These are phyloP conservation scores for Lyophyllum atratum DNA, from an alignment of 768 basidiomycete species.

Conservation along the genomic window DNA sequence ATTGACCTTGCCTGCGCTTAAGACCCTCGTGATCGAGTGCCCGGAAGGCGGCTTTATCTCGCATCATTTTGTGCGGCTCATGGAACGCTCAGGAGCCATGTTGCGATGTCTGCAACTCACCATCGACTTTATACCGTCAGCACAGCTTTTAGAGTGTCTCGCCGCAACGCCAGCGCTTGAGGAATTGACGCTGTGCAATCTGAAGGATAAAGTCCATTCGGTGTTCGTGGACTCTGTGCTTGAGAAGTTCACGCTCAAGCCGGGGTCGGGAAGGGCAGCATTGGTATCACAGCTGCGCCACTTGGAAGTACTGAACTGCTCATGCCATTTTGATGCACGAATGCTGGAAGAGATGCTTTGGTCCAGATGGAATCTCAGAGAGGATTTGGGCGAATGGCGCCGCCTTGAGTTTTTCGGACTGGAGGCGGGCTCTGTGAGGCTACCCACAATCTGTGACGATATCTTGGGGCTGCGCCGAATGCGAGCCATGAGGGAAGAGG, in stretches of 20 bases:
- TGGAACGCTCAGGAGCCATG: slow-evolving; percentile 4
- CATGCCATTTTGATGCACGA: slow-evolving; percentile 3
- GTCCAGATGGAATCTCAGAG: slow-evolving; percentile 4
- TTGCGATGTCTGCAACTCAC: slow-evolving; percentile 3
- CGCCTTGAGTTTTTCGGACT: not conserved
- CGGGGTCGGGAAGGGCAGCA: not conserved
- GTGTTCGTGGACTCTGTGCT: slow-evolving; percentile 5
- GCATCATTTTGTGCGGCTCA: slow-evolving; percentile 3
- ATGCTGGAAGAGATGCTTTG: slow-evolving; percentile 7
- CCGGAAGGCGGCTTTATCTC: not conserved
- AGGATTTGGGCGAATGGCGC: too few relatives aligned
- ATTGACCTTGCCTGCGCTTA: slow-evolving; percentile 10
- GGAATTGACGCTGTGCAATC: slow-evolving; percentile 8
- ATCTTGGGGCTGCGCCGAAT: not conserved
- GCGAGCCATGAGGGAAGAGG: not conserved
- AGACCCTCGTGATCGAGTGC: slow-evolving; percentile 1
- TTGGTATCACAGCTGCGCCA: slow-evolving; percentile 5
- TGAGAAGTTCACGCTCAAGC: not conserved
- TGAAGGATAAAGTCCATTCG: slow-evolving; percentile 8
- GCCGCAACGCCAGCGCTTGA: slow-evolving; percentile 1
- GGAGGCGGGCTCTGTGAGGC: not conserved
- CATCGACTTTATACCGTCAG: slow-evolving; percentile 4
- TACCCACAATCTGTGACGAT: not conserved
- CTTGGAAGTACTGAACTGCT: slow-evolving; percentile 8
- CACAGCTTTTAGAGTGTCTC: slow-evolving; percentile 6